Conservation (phyloP, 2,329 filamentous ascomycete species). For the Colletotrichum spinosum region DNA sequence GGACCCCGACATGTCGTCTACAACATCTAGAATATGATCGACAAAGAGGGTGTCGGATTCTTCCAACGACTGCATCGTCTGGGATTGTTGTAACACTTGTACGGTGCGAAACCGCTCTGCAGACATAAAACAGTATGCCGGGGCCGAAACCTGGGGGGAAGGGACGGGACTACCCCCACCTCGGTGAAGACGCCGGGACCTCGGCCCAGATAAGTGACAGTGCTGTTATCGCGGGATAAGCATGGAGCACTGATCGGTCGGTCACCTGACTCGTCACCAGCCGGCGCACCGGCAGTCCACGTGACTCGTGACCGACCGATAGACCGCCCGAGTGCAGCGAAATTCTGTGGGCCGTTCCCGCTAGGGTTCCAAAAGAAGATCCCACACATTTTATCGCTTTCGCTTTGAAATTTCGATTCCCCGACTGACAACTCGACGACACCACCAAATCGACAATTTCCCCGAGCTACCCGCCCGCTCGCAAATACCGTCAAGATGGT, state of each 20-base stretch:
- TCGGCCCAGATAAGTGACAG: conserved; percentile 23
- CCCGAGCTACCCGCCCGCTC: conserved; percentile 36
- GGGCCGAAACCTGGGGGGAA: conserved; percentile 32
- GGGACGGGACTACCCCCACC: conserved; percentile 11
- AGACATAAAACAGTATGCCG: conserved; percentile 24
- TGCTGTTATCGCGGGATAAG: background rate
- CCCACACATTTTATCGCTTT: conserved; percentile 49
- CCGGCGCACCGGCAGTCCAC: conserved; percentile 38
- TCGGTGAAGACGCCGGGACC: conserved; percentile 25
- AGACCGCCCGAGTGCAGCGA: conserved; percentile 38
- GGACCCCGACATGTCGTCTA: conserved; percentile 54
- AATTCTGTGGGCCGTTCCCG: conserved; percentile 26
- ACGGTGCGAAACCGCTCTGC: conserved; percentile 12
- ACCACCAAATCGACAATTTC: conserved; percentile 37
- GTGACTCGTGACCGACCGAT: conserved; percentile 55
- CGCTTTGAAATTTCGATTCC: conserved; percentile 36
- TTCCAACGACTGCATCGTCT: conserved; percentile 30
- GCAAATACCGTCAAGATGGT: conserved; percentile 75
- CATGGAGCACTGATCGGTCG: background rate
- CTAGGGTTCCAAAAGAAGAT: conserved; percentile 55
- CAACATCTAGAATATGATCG: conserved; percentile 45
- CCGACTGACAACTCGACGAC: conserved; percentile 43
- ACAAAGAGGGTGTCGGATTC: conserved; percentile 38
- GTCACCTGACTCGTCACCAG: conserved; percentile 28
- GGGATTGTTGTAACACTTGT: conserved; percentile 17